Base-by-base conservation (phyloP, 768 basidiomycete genomes). In the Omphalotus guepiniiformis region DNA sequence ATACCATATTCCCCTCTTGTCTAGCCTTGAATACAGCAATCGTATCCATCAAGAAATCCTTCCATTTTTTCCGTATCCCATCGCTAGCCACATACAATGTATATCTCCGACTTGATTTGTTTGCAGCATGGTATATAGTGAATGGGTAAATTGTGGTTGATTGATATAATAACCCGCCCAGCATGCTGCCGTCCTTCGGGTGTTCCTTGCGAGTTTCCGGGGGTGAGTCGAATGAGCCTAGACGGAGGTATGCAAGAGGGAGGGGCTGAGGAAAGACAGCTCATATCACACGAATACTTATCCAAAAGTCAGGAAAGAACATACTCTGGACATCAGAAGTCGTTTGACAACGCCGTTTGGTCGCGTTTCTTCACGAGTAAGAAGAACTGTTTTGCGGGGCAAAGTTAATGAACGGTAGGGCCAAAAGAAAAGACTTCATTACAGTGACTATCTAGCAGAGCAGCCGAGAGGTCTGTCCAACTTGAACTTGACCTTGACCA, bases 381-480 rank as follows among this genome's bases (percentile, higher is more conserved):
- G 65, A 23, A 89, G 61, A 42, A 89, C 86, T 88, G 49, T n/a
- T 18, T 30, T n/a, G 27, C n/a, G n/a, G n/a, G n/a, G 3, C 36
- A 5, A 19, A 18, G 11, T 2, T 39, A 55, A 34, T 56, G 50
- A 4, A 19, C 11, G 21, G 53, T 15, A 22, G 46, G 7, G 30
- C 6, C 19, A 19, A 41, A 32, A 11, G 15, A 18, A 42, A 36
- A 45, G 18, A 32, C 48, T 16, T 59, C 83, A 56, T n/a, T 53
- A 91, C 89, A 69, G 62, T 82, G 87, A 58, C 91, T 88, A 60
- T 93, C 90, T 35, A 92, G 60, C 13, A 93, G 62, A 6, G 79
- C 81, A 9, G 79, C 79, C 27, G 75, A 72, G 35, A 86, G 65
- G 49, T 88, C 85, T 25, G 63, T 70, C 91, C 92, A 93, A 32